A percentile compares a stretch with the other conserved stretches of the same genome.
Evolutionary conservation across 805 yeast genomes (phyloP).

Genomic region (Zygosaccharomyces siamensis): DNA sequence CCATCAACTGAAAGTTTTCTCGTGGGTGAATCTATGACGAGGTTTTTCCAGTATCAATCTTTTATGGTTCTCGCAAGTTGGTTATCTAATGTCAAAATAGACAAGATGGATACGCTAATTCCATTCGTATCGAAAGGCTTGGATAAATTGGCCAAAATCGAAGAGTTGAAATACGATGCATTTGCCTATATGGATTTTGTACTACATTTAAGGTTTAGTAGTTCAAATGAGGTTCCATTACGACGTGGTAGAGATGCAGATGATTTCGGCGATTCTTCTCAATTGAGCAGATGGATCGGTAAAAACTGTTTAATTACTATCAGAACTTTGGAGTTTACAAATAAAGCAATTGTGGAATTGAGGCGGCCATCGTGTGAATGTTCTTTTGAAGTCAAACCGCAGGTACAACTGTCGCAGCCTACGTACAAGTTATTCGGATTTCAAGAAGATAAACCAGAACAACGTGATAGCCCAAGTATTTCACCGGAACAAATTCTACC

Average conservation of each 20-base stretch:
- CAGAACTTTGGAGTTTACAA: not conserved
- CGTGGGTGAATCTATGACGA: conserved; percentile 48
- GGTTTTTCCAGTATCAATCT: conserved; percentile 58
- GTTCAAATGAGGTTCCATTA: not conserved
- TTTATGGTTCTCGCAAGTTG: conserved; percentile 65
- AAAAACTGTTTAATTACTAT: conserved; percentile 10
- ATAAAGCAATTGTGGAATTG: conserved; percentile 4
- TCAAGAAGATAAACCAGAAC: not conserved
- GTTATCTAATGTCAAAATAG: conserved; percentile 59
- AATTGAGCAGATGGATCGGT: conserved; percentile 9
- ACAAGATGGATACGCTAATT: conserved; percentile 55
- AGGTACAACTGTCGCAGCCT: not conserved
- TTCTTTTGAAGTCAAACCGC: conserved; percentile 7
- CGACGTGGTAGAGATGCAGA: conserved; percentile 1
- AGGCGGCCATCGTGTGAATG: conserved; percentile 12
- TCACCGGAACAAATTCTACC: conserved; percentile 9
- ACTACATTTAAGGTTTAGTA: conserved; percentile 56
- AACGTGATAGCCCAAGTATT: not conserved
- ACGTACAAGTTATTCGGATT: conserved; percentile 10
- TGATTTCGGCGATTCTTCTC: not conserved
- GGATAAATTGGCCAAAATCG: conserved; percentile 38
- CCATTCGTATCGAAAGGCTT: conserved; percentile 60
- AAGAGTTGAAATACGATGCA: conserved; percentile 43
- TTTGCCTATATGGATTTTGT: conserved; percentile 65
- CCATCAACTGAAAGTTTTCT: conserved; percentile 49